phyloP scores from a whole-genome alignment of 768 basidiomycete genomes.

The Mycena amicta region DNA sequence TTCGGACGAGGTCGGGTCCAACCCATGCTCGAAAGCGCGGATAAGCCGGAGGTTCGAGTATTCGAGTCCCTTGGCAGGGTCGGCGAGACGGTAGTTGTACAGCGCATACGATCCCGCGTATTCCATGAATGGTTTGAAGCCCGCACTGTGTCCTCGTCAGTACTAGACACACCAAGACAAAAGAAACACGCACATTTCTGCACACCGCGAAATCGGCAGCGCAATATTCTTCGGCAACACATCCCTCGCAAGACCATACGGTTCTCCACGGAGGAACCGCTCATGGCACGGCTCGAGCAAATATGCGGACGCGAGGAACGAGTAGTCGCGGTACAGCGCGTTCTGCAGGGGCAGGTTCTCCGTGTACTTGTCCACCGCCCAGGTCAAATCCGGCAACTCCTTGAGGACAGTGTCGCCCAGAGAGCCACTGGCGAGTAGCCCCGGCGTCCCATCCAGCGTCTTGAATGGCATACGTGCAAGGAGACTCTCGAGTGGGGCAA shows the following conservation, averaged over 20 bases:
- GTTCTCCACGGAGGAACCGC: constrained; percentile 27
- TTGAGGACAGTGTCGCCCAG: constrained; percentile 31
- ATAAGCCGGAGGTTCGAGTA: constrained; percentile 36
- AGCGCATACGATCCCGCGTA: constrained; percentile 35
- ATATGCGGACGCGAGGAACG: constrained; percentile 34
- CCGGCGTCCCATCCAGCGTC: constrained; percentile 29
- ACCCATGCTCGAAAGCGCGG: constrained; percentile 34
- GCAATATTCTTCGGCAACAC: constrained; percentile 29
- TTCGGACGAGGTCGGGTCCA: constrained; percentile 27
- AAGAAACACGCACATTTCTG: constrained; percentile 23
- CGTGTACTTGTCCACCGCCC: constrained; percentile 26
- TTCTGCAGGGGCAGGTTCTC: constrained; percentile 25
- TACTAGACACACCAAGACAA: neutral
- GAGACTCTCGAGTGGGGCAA: constrained; percentile 29
- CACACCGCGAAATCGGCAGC: constrained; percentile 30
- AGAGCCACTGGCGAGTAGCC: constrained; percentile 29
- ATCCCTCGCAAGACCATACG: constrained; percentile 30
- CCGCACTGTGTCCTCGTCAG: constrained; percentile 16
- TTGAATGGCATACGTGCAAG: constrained; percentile 35
- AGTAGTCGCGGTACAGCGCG: constrained; percentile 31
- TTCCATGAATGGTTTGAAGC: constrained; percentile 36
- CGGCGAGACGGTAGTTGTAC: constrained; percentile 27
- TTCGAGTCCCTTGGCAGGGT: constrained; percentile 26
- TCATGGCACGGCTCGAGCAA: constrained; percentile 34
- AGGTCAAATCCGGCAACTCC: constrained; percentile 28